Base-by-base conservation (phyloP, 331 rosid genomes). In the Saraca asoca region DNA sequence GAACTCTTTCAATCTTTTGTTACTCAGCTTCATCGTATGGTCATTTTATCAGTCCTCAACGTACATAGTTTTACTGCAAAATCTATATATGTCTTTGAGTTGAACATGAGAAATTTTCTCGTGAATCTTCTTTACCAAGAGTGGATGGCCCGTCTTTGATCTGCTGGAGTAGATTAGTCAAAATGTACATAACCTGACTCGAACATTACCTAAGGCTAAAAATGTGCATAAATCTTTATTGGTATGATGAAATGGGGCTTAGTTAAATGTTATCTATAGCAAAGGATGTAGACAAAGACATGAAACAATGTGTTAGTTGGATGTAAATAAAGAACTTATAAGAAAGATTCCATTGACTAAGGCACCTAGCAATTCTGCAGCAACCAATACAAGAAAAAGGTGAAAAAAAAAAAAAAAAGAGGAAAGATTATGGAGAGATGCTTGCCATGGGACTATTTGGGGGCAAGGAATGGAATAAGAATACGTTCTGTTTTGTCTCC, bases 391-490 rank as follows among this genome's bases (percentile, higher is more conserved):
- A 75, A 75, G 42, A 42, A 58, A 7, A 69, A 34, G 56, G 48
- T 62, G 43, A 64, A 61, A 51, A 64, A 65, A 24, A 24, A 24
- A 24, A 24, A 24, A 24, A 24, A 24, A 24, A 24, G 31, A n/a
- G n/a, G n/a, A n/a, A n/a, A n/a, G 31, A 49, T 61, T 57, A 41
- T 56, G 61, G 37, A 66, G 79, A 82, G 88, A 86, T 84, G 90
- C 85, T 82, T 76, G 59, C 66, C 63, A 68, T 74, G 76, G 82
- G 81, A 82, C 74, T 78, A 77, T 78, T 66, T 84, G 72, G 85
- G 80, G 90, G 90, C 69, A 84, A 83, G 60, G 91, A 89, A 89
- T 82, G 79, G 91, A 88, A 93, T 77, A 84, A 76, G 87, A 84
- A 84, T 68, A 73, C 78, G 70, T 79, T 88, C 88, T 68, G 55